A percentile compares a stretch with the other conserved stretches of the same genome.
Evolutionary conservation across 2,329 filamentous ascomycete species (phyloP).

Genomic region (Dactylella cylindrospora): DNA sequence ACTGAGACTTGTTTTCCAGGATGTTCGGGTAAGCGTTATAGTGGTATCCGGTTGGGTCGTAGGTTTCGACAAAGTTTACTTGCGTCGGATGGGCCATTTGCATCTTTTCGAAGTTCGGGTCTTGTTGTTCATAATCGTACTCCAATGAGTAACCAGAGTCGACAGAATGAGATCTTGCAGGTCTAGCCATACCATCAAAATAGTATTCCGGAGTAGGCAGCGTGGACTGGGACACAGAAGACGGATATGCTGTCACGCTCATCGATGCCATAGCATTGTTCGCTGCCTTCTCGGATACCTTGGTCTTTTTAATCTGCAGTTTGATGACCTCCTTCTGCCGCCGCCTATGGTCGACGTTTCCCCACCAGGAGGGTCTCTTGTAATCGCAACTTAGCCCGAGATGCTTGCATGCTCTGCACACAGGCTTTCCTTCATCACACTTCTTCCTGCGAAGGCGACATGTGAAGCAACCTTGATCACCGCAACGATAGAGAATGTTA

Average conservation of each 20-base stretch:
- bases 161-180: slow-evolving; percentile 53
- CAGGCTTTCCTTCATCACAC: slow-evolving; percentile 68
- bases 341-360: slow-evolving; percentile 81
- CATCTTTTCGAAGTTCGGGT: slow-evolving; percentile 42
- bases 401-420: slow-evolving; percentile 65
- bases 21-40: slow-evolving; percentile 40
- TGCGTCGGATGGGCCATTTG: slow-evolving; percentile 42
- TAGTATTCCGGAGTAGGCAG: slow-evolving; percentile 77
- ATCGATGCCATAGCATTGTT: slow-evolving; percentile 45
- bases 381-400: slow-evolving; percentile 91
- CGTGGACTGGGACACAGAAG: slow-evolving; percentile 43
- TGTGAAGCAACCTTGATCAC: slow-evolving; percentile 64
- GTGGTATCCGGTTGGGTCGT: slow-evolving; percentile 32
- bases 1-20: slow-evolving; percentile 43
- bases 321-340: slow-evolving; percentile 95
- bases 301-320: slow-evolving; percentile 94
- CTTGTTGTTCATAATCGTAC: slow-evolving; percentile 45
- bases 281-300: slow-evolving; percentile 76
- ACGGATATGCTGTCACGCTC: slow-evolving; percentile 45
- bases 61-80: slow-evolving; percentile 42
- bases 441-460: slow-evolving; percentile 69
- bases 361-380: slow-evolving; percentile 96
- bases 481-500: slow-evolving; percentile 51
- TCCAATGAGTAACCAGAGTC: slow-evolving; percentile 53
- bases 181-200: slow-evolving; percentile 60